Evolutionary conservation across 352 stramenopile genomes (phyloP).

Genomic region (Pythium utonaiense): DNA sequence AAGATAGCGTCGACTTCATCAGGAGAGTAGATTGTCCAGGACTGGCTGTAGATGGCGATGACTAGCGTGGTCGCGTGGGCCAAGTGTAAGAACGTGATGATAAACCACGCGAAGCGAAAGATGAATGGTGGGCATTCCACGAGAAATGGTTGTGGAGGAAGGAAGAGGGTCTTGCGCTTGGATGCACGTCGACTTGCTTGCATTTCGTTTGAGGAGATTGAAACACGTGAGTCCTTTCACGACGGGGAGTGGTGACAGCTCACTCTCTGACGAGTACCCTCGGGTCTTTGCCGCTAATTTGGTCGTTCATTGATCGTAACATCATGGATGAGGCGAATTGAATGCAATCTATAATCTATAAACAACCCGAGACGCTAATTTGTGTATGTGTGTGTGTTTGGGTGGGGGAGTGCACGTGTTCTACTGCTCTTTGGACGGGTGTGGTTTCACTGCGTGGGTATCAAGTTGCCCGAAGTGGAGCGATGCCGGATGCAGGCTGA

Average conservation of each 20-base stretch:
- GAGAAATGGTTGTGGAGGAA: constrained; percentile 4
- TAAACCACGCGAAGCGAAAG: constrained; percentile 3
- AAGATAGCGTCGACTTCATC: not conserved
- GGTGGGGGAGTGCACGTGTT: no score
- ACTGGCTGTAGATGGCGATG: not conserved
- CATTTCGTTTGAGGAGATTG: not conserved
- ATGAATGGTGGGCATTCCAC: not conserved
- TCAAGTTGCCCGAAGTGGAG: not conserved
- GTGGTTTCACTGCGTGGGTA: no score
- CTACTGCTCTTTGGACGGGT: no score
- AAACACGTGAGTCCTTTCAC: no score
- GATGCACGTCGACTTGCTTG: not conserved
- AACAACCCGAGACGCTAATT: no score
- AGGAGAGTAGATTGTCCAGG: not conserved
- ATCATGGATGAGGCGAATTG: no score
- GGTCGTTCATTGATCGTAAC: no score
- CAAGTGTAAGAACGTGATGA: not conserved
- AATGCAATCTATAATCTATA: not conserved
- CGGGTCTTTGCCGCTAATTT: not conserved
- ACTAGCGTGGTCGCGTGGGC: not conserved
- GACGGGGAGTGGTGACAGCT: no score
- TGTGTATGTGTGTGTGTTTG: no score
- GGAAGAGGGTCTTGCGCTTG: not conserved
- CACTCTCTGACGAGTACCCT: no score
- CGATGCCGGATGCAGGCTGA: not conserved